These are phyloP conservation scores for Pseudopediastrum boryanum DNA, from an alignment of 139 green algal species.

Conservation along the genomic window DNA sequence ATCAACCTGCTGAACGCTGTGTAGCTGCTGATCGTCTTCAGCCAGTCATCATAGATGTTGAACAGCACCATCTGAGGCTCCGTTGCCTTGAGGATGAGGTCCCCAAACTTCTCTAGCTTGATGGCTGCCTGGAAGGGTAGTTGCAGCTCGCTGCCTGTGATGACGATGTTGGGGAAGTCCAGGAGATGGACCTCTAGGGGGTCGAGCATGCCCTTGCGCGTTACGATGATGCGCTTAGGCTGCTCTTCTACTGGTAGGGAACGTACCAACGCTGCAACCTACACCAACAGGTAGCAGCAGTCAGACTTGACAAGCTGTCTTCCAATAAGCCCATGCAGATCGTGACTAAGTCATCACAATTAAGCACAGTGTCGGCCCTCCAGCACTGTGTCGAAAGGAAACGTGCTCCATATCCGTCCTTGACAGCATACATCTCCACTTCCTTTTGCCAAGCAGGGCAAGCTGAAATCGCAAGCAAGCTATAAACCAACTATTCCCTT, in stretches of 20 bases:
- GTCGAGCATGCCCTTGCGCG: constrained; percentile 99
- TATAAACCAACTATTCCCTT: too few relatives aligned
- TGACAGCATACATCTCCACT: too few relatives aligned
- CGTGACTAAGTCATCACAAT: too few relatives aligned
- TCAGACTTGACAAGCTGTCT: too few relatives aligned
- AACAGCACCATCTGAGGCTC: constrained; percentile 98
- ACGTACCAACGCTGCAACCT: constrained; percentile 92
- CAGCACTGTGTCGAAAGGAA: too few relatives aligned
- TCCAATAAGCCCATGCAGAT: too few relatives aligned
- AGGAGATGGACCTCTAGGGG: constrained; percentile 98
- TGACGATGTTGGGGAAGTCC: constrained; percentile 99
- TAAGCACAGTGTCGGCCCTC: too few relatives aligned
- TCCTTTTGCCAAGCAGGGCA: too few relatives aligned
- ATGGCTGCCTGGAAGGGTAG: constrained; percentile 98
- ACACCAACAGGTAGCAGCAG: background rate
- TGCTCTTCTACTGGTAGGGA: constrained; percentile 99
- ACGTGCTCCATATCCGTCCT: too few relatives aligned
- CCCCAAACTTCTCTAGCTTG: constrained; percentile 99
- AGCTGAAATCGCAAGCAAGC: too few relatives aligned
- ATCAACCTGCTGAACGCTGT: constrained; percentile 98
- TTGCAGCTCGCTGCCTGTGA: constrained; percentile 98
- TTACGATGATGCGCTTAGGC: constrained; percentile 99
- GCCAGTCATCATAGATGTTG: constrained; percentile 99
- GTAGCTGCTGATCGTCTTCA: constrained; percentile 96
- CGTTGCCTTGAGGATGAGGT: constrained; percentile 95